Evolutionary conservation across 352 stramenopile species (phyloP).

Genomic region (Globisporangium paddicum): DNA sequence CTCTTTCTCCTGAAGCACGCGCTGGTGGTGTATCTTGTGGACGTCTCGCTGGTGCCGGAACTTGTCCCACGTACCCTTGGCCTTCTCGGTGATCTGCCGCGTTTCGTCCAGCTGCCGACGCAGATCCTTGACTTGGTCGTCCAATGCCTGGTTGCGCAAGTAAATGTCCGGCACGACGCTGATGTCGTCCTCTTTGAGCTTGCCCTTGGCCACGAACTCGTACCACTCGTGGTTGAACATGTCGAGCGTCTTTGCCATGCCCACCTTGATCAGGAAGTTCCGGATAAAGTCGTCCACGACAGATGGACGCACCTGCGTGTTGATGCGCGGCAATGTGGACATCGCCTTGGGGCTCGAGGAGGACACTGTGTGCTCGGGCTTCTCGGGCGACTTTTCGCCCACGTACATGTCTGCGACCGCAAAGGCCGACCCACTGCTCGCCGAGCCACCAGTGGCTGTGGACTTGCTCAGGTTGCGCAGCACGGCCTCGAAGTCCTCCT

Average conservation of each 20-base stretch:
- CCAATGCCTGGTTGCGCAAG: conserved; percentile 89
- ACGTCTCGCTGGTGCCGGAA: conserved; percentile 94
- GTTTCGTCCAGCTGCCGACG: conserved; percentile 86
- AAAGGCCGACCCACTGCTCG: conserved; percentile 15
- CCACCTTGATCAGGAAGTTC: conserved; percentile 94
- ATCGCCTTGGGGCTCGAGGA: background rate
- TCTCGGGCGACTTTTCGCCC: conserved; percentile 11
- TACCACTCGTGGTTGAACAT: conserved; percentile 97
- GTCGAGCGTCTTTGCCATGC: conserved; percentile 88
- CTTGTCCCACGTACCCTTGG: conserved; percentile 93
- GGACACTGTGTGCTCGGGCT: conserved; percentile 7
- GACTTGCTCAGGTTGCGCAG: conserved; percentile 71
- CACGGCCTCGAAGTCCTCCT: conserved; percentile 84
- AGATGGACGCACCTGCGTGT: conserved; percentile 75
- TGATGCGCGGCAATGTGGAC: conserved; percentile 17
- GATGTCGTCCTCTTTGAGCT: conserved; percentile 87
- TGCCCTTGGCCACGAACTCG: conserved; percentile 91
- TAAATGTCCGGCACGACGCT: conserved; percentile 94
- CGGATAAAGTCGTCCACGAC: conserved; percentile 94
- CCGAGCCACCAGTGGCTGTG: conserved; percentile 22
- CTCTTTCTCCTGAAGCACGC: conserved; percentile 94
- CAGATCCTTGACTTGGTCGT: conserved; percentile 87
- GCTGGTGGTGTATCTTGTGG: conserved; percentile 95
- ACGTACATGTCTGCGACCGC: conserved; percentile 10
- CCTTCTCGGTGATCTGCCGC: conserved; percentile 85